Evolutionary conservation across 2,329 filamentous ascomycete genomes (phyloP).

Genomic region (Thielaviopsis ethacetica): DNA sequence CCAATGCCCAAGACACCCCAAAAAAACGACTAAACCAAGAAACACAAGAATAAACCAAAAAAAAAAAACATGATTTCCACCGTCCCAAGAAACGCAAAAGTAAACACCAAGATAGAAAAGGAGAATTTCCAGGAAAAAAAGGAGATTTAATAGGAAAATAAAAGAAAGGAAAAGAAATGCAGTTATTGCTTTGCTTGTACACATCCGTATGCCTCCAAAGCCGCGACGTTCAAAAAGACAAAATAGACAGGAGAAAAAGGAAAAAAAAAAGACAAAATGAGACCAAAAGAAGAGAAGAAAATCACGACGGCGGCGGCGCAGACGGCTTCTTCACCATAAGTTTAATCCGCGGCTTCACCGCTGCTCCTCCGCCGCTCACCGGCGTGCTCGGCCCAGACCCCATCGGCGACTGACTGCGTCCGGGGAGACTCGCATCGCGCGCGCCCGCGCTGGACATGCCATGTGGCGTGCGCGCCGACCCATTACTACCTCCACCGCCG

Average conservation of each 20-base stretch:
- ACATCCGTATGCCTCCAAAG: neutral
- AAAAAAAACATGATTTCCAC: neutral
- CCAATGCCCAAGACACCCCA: neutral
- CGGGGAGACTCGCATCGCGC: neutral
- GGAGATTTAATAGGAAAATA: neutral
- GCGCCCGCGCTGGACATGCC: too few species aligned
- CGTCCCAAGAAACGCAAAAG: neutral
- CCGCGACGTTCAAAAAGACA: neutral
- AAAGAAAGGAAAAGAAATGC: neutral
- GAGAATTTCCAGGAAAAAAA: neutral
- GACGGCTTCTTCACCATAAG: slow-evolving; percentile 11
- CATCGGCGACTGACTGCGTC: neutral
- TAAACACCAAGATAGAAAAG: neutral
- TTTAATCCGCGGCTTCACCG: slow-evolving; percentile 10
- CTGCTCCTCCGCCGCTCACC: neutral
- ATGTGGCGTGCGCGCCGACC: neutral
- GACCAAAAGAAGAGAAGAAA: neutral
- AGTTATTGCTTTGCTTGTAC: neutral
- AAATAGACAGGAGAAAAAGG: neutral
- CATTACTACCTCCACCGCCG: neutral
- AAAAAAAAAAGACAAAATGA: neutral
- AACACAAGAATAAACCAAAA: neutral
- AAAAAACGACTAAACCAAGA: neutral
- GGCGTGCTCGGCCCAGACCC: neutral
- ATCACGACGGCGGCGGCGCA: neutral